These are phyloP conservation scores for Elongisporangium undulatum DNA, from an alignment of 352 stramenopile species.

Conservation along the genomic window DNA sequence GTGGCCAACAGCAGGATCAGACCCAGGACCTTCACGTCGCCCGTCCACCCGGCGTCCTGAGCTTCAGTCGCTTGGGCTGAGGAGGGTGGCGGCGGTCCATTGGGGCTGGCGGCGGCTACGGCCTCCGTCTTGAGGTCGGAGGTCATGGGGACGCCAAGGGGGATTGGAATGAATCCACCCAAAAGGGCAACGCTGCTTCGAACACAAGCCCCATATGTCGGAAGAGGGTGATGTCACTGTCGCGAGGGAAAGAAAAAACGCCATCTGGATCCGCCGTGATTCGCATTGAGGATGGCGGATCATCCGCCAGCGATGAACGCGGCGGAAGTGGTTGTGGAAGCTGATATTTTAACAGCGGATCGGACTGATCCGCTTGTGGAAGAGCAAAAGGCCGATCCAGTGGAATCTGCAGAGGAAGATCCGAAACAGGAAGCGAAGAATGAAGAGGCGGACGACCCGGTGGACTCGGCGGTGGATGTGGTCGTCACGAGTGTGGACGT, in stretches of 20 bases:
- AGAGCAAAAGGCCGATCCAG: not conserved
- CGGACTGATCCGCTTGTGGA: not conserved
- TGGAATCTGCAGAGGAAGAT: not conserved
- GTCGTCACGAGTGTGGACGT: conserved; percentile 63
- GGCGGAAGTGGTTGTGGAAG: not conserved
- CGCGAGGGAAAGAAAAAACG: not conserved
- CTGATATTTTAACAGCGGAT: not conserved
- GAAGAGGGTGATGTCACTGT: not conserved
- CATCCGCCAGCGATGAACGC: too few species aligned
- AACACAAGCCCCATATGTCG: not conserved
- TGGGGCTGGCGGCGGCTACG: not conserved
- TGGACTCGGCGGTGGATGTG: conserved; percentile 42
- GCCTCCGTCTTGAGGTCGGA: not conserved
- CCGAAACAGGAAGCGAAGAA: not conserved
- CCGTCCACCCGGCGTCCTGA: conserved; percentile 26
- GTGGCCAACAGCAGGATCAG: conserved; percentile 36
- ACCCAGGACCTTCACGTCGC: conserved; percentile 44
- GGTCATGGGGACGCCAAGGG: not conserved
- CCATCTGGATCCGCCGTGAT: not conserved
- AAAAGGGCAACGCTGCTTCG: not conserved
- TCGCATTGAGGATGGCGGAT: too few species aligned
- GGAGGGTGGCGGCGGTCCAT: not conserved
- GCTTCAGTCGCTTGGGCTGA: not conserved
- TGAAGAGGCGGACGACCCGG: conserved; percentile 12
- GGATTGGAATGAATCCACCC: not conserved